These are phyloP conservation scores for Rhodotorula sp. DNA, from an alignment of 1,284 basidiomycete species.

Conservation along the genomic window DNA sequence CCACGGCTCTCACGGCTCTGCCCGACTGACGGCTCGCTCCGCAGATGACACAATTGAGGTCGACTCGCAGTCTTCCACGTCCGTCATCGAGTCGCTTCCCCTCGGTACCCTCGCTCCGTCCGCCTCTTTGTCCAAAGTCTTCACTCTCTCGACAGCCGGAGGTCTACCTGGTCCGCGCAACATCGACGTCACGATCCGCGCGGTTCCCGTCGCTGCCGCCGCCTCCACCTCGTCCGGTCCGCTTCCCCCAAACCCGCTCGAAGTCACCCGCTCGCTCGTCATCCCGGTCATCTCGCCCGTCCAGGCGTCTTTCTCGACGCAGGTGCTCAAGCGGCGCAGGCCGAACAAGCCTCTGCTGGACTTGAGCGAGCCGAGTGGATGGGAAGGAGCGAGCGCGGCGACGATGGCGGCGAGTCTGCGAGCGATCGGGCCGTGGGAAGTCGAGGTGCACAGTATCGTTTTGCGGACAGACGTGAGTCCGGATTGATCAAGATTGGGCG, in stretches of 20 bases:
- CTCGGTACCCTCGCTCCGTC: conserved; percentile 64
- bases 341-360: conserved; percentile 56
- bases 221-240: not conserved
- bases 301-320: conserved; percentile 55
- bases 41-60: conserved; percentile 24
- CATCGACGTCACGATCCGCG: conserved; percentile 72
- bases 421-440: conserved; percentile 49
- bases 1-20: not conserved
- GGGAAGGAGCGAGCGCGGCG: conserved; percentile 59
- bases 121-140: conserved; percentile 58
- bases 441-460: conserved; percentile 50
- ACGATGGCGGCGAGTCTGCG: conserved; percentile 56
- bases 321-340: conserved; percentile 54
- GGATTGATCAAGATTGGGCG: not conserved
- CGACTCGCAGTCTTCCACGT: conserved; percentile 56
- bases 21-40: not conserved
- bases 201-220: conserved; percentile 42
- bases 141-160: conserved; percentile 61
- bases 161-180: conserved; percentile 60
- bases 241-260: conserved; percentile 45
- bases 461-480: conserved; percentile 54
- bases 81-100: conserved; percentile 67
- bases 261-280: conserved; percentile 62
- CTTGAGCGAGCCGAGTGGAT: conserved; percentile 58
- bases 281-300: conserved; percentile 62